Percentiles rank a stretch among this genome's conserved stretches.
These are phyloP conservation scores for Alternaria viburni DNA, from an alignment of 2,329 filamentous ascomycete species.

Conservation along the genomic window DNA sequence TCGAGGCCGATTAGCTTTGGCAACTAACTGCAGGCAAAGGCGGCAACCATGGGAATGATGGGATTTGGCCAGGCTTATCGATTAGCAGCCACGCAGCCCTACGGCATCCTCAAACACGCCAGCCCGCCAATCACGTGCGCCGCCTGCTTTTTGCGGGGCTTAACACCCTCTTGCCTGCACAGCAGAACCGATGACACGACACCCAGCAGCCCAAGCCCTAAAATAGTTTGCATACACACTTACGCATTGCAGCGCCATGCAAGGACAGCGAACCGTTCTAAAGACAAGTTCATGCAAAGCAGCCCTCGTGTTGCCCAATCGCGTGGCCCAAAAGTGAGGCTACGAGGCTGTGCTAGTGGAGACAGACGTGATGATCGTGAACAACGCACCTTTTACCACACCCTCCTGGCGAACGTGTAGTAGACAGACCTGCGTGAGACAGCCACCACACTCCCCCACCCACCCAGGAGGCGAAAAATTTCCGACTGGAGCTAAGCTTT, in stretches of 20 bases:
- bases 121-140: background rate
- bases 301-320: slow-evolving; percentile 13
- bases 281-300: slow-evolving; percentile 30
- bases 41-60: background rate
- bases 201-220: slow-evolving; percentile 1
- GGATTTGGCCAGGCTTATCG: background rate
- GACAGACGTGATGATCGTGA: background rate
- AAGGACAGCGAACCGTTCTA: slow-evolving; percentile 27
- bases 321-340: slow-evolving; percentile 10
- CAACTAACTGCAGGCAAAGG: background rate
- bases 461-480: background rate
- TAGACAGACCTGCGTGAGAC: background rate
- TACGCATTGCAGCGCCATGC: background rate
- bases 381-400: slow-evolving; percentile 34
- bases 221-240: slow-evolving; percentile 11
- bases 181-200: slow-evolving; percentile 15
- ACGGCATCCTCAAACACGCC: background rate
- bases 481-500: background rate
- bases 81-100: background rate
- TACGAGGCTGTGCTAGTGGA: slow-evolving; percentile 25
- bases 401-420: slow-evolving; percentile 10
- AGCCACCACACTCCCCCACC: background rate
- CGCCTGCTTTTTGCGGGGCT: slow-evolving; percentile 21
- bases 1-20: background rate
- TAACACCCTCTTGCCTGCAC: slow-evolving; percentile 15